phyloP scores from a whole-genome alignment of 2,329 filamentous ascomycete species.

The Alternaria rosae region DNA sequence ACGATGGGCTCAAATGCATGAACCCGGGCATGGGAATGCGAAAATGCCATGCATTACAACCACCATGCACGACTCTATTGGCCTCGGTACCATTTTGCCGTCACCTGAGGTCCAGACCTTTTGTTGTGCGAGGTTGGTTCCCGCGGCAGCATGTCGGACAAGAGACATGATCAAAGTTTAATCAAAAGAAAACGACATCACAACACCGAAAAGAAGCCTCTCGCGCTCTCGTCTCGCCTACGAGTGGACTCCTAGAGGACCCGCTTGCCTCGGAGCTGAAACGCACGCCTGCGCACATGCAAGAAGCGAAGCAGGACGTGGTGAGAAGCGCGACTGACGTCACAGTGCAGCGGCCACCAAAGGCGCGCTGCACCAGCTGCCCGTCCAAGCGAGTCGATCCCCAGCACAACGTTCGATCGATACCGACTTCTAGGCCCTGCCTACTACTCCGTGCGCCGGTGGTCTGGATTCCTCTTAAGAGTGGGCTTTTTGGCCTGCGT shows the following conservation, averaged over 20 bases:
- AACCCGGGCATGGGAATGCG: background rate
- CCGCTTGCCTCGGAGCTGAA: background rate
- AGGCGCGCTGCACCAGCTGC: constrained; percentile 9
- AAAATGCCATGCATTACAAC: background rate
- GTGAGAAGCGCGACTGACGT: constrained; percentile 14
- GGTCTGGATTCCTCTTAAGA: background rate
- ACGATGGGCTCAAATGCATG: constrained; percentile 3
- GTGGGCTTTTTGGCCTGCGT: background rate
- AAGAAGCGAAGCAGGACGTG: background rate
- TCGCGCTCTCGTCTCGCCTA: background rate
- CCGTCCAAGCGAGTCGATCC: constrained; percentile 9
- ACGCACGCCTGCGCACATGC: background rate
- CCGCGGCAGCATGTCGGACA: background rate
- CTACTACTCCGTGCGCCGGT: background rate
- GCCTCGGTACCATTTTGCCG: background rate
- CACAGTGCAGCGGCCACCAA: constrained; percentile 22
- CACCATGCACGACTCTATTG: background rate
- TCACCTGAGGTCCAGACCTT: background rate
- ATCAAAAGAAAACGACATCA: background rate
- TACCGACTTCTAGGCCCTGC: background rate
- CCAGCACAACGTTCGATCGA: constrained; percentile 21
- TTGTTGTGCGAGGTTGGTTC: background rate
- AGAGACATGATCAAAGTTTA: background rate
- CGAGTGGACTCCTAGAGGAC: background rate
- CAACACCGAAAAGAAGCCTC: background rate